Percentiles rank a stretch among this genome's conserved stretches.
phyloP scores from a whole-genome alignment of 78 protist species.

The Pigoraptor vietnamica region DNA sequence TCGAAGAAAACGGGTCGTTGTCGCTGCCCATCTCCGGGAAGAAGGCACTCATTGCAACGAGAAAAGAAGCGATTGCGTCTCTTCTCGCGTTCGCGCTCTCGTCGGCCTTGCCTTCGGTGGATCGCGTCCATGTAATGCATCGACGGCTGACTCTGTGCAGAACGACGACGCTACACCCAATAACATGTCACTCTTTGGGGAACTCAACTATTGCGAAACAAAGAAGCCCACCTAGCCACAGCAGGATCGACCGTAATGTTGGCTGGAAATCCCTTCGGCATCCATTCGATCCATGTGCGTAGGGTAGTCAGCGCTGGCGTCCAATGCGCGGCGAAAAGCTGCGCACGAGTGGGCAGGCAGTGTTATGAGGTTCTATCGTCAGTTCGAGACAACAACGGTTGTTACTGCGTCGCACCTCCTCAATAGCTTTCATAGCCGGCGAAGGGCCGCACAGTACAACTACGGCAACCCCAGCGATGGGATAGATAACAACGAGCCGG shows the following conservation, averaged over 20 bases:
- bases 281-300: neutral
- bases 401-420: neutral
- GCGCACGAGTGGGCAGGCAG: neutral
- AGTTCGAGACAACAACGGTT: neutral
- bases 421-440: neutral
- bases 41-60: neutral
- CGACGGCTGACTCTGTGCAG: neutral
- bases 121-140: neutral
- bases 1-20: neutral
- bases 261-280: neutral
- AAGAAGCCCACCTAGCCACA: neutral
- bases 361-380: neutral
- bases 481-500: neutral
- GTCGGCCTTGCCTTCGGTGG: neutral
- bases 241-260: neutral
- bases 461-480: neutral
- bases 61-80: neutral
- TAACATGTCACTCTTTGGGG: neutral
- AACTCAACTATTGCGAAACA: neutral
- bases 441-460: neutral
- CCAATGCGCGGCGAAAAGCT: neutral
- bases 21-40: neutral
- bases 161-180: neutral
- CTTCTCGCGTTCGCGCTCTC: neutral
- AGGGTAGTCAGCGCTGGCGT: neutral